Evolutionary conservation across 345 rosid species (phyloP), one percentile per base, ranked within the genome.

Genomic region (Citrus glauca): DNA sequence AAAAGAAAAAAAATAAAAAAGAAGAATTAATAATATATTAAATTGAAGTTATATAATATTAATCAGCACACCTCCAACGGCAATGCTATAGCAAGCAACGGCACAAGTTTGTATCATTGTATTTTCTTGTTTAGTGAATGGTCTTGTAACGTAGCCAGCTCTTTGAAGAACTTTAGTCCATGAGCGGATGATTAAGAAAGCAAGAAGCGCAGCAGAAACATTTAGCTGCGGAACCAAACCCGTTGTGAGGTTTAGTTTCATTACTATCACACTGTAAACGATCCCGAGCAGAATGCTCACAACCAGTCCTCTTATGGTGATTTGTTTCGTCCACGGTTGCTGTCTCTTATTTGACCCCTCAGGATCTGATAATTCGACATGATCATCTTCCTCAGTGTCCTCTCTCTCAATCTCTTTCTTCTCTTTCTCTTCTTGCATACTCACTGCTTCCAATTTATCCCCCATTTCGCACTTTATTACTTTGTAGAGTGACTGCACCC

Each of bases 81-180:
- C 81, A 66, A 93, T 89, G 89, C 98, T 94, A 53, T 89, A 95
- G 81, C 98, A 95, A 60, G 98, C 98, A 77, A 91, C 98, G 3
- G 94, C 95, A 81, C 98, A 93, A 17, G 98, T 95, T 80, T 95
- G 98, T 64, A 93, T 95, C 95, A 95, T 93, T 5, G 95, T 92
- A 72, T 95, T 95, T 85, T 95, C 98, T 84, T 95, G 98, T 50
- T 91, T 82, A 2, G 97, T 95, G 82, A 95, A 95, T 9, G 98
- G 98, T 45, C 85, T 91, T 0, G 91, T 30, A 3, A 85, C 82
- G 67, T 76, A 88, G 24, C 98, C 98, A 30, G 89, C 89, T 81
- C 86, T 92, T 32, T 87, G 85, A 77, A 93, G 90, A 72, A 89
- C 30, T 84, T 90, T 88, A 2, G 98, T 93, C 98, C 98, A 93